phyloP scores from a whole-genome alignment of 495 filamentous ascomycete genomes.

The Xylaria intraflava region DNA sequence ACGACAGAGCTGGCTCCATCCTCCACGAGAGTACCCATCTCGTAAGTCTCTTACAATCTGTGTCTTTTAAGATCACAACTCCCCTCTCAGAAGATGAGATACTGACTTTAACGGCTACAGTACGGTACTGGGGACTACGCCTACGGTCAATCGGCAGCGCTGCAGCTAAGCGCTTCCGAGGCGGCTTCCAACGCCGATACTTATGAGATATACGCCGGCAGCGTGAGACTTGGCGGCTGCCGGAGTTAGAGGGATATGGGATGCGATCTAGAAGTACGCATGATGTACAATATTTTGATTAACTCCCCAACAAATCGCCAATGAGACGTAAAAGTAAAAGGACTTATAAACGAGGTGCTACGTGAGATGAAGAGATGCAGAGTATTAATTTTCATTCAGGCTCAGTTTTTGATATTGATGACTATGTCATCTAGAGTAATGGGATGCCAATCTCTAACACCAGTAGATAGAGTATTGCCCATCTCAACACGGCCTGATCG shows the following conservation, averaged over 20 bases:
- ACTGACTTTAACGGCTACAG: neutral
- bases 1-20: slow-evolving; percentile 26
- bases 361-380: too few species aligned
- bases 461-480: too few species aligned
- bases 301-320: too few species aligned
- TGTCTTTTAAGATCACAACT: too few species aligned
- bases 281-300: too few species aligned
- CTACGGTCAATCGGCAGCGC: slow-evolving; percentile 16
- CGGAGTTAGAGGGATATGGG: slow-evolving; percentile 12
- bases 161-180: slow-evolving; percentile 15
- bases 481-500: slow-evolving; percentile 1
- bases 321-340: too few species aligned
- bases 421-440: too few species aligned
- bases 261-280: too few species aligned
- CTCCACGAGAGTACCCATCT: slow-evolving; percentile 27
- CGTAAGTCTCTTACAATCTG: neutral
- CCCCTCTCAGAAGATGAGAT: neutral
- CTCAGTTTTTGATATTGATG: too few species aligned
- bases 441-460: too few species aligned
- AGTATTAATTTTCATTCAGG: too few species aligned
- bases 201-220: slow-evolving; percentile 26
- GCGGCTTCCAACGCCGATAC: slow-evolving; percentile 25
- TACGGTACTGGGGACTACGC: slow-evolving; percentile 25
- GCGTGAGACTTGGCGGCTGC: slow-evolving; percentile 24
- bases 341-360: too few species aligned